A percentile compares a stretch with the other conserved stretches of the same genome.
Conservation (phyloP, 768 basidiomycete genomes). For the Rickenella mellea region DNA sequence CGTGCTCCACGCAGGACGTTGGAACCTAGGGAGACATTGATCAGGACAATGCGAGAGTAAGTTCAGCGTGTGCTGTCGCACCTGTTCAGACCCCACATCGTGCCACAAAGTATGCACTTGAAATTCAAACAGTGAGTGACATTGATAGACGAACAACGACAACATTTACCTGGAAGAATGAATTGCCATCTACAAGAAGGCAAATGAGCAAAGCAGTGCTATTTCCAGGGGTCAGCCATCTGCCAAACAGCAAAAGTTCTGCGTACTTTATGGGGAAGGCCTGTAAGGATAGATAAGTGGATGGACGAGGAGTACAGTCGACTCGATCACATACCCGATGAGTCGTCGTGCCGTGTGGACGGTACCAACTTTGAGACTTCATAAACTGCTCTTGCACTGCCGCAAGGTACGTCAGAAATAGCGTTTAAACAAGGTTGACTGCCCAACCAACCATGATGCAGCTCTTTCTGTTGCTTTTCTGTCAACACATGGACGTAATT, state of each 20-base stretch:
- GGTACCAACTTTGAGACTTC: constrained; percentile 75
- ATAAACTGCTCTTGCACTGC: constrained; percentile 62
- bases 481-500: constrained; percentile 66
- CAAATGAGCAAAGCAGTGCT: constrained; percentile 69
- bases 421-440: neutral
- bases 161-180: constrained; percentile 58
- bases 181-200: constrained; percentile 65
- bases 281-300: constrained; percentile 20
- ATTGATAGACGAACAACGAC: constrained; percentile 1
- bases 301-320: neutral
- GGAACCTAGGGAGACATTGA: constrained; percentile 27
- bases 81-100: constrained; percentile 77
- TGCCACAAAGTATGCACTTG: constrained; percentile 57
- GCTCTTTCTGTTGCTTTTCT: constrained; percentile 50
- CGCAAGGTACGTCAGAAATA: constrained; percentile 2
- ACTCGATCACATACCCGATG: constrained; percentile 41
- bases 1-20: constrained; percentile 62
- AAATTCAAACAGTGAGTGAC: constrained; percentile 2
- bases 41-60: neutral
- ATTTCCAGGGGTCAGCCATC: constrained; percentile 2
- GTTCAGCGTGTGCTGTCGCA: constrained; percentile 14
- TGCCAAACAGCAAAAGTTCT: neutral
- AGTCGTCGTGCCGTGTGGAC: constrained; percentile 76
- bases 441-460: constrained; percentile 55
- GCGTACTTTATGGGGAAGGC: constrained; percentile 61